Base-by-base conservation (phyloP, 768 basidiomycete species). In the Pisolithus microcarpus region DNA sequence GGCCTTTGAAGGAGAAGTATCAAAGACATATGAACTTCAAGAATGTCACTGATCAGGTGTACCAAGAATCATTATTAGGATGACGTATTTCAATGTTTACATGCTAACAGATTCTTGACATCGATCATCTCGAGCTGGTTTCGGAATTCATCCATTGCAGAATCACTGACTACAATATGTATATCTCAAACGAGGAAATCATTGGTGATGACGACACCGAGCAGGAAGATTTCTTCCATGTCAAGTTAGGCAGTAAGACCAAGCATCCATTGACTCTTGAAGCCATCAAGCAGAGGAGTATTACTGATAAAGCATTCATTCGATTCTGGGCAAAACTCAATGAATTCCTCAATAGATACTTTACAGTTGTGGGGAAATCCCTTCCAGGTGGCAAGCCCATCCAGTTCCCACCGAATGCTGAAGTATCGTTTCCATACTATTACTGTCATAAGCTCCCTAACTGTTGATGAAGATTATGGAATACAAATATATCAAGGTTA, bases 1-100 rank as follows among this genome's bases (percentile, higher is more conserved):
- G 42, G 10, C 42, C 23, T 1, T 24, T 43, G 23, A 19, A 24
- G 23, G 19, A 43, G 18, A 53, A 45, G 5, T 71, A 70, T 30
- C 57, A 53, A 9, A 37, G n/a, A 1, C 54, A 56, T 9, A 69
- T 70, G 2, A 73, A 73, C 47, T 67, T 67, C 52, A 69, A 67
- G 46, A 48, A 71, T 46, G 57, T 69, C 19, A 66, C 59, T 0
- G 38, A 44, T 0, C 70, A 72, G 61, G 70, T 70, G 21, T 23
- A 23, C 21, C 21, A 23, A 34, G 23, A 54, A 36, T 18, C n/a
- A 5, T 39, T 64, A 23, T 23, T 23, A 23, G 21, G 11, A 13
- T 34, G 13, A 13, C 13, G 24, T 23, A n/a, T 13, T 34, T 39
- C 47, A 21, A 19, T n/a, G 10, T 15, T 44, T 23, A 23, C 21